Evolutionary conservation across 148 eudicot genomes (phyloP).

Genomic region (Pharnaceum exiguum): DNA sequence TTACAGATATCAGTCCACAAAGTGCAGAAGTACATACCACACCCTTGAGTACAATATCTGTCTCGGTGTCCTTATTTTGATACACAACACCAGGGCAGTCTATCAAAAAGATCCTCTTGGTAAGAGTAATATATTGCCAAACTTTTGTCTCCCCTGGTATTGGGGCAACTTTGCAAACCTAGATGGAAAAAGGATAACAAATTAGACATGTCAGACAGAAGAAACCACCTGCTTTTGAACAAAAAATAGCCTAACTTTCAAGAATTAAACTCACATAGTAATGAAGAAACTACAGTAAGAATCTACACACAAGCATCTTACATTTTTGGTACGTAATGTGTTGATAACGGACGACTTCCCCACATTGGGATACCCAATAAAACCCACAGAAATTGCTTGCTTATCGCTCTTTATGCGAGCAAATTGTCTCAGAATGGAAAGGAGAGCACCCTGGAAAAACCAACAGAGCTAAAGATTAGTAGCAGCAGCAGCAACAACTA

Average conservation of each 20-base stretch:
- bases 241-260: no score
- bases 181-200: not conserved
- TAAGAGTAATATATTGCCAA: slow-evolving; percentile 91
- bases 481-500: not conserved
- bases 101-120: slow-evolving; percentile 76
- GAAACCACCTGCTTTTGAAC: not conserved
- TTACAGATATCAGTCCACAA: not conserved
- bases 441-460: slow-evolving; percentile 66
- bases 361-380: slow-evolving; percentile 94
- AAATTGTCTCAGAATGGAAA: slow-evolving; percentile 83
- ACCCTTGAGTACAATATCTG: slow-evolving; percentile 93
- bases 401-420: slow-evolving; percentile 82
- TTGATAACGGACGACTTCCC: slow-evolving; percentile 96
- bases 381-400: slow-evolving; percentile 90
- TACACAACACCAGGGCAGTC: slow-evolving; percentile 98
- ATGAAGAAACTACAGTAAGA: no score
- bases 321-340: slow-evolving; percentile 83
- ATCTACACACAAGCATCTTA: no score
- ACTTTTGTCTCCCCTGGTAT: slow-evolving; percentile 99
- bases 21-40: slow-evolving; percentile 66
- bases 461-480: not conserved
- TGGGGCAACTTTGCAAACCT: slow-evolving; percentile 96
- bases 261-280: no score
- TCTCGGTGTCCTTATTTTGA: slow-evolving; percentile 65
- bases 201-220: not conserved